Evolutionary conservation across 1,284 basidiomycete species (phyloP).

Genomic region (Rugosomyces carneus): DNA sequence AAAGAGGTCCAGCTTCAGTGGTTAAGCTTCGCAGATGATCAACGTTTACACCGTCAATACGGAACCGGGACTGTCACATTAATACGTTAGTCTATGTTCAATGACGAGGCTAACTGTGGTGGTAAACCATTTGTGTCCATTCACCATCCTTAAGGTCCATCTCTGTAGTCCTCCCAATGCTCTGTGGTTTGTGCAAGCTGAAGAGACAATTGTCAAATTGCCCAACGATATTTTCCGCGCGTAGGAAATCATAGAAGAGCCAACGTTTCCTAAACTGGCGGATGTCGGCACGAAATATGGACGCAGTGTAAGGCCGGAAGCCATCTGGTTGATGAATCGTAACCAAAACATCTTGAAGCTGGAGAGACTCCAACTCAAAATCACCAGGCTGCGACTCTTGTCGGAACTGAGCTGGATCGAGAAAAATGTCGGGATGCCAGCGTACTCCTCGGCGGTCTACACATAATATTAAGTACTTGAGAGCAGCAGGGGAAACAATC

Average conservation of each 20-base stretch:
- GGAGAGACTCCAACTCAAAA: slow-evolving; percentile 87
- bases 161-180: slow-evolving; percentile 85
- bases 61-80: slow-evolving; percentile 74
- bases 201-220: slow-evolving; percentile 98
- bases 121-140: slow-evolving; percentile 83
- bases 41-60: slow-evolving; percentile 95
- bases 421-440: slow-evolving; percentile 78
- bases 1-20: slow-evolving; percentile 83
- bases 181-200: slow-evolving; percentile 95
- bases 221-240: slow-evolving; percentile 91
- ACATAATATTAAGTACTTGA: not conserved
- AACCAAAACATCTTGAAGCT: slow-evolving; percentile 89
- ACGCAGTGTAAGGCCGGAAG: slow-evolving; percentile 92
- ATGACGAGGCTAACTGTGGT: not conserved
- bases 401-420: slow-evolving; percentile 79
- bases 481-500: slow-evolving; percentile 5
- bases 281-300: slow-evolving; percentile 93
- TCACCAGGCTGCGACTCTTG: slow-evolving; percentile 74
- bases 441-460: slow-evolving; percentile 85
- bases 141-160: slow-evolving; percentile 76
- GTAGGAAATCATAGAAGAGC: slow-evolving; percentile 91
- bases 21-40: slow-evolving; percentile 91
- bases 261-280: slow-evolving; percentile 86
- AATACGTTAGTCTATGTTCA: not conserved
- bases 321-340: slow-evolving; percentile 92